These are phyloP conservation scores for Lichtheimia corymbifera DNA, from an alignment of 371 early-diverging fungal species.

Conservation along the genomic window DNA sequence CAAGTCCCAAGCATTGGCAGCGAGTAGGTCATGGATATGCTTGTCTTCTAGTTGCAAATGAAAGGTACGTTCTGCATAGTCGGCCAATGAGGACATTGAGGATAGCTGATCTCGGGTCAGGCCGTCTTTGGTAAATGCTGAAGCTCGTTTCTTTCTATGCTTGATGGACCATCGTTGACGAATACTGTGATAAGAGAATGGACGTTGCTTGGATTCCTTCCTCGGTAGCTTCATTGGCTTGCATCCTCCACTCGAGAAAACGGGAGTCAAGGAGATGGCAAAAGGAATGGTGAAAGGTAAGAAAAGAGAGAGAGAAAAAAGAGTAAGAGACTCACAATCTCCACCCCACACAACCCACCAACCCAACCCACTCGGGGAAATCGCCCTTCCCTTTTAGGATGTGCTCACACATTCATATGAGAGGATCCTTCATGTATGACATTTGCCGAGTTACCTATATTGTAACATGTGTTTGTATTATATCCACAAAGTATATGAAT, in stretches of 20 bases:
- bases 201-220: conserved; percentile 1
- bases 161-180: conserved; percentile 3
- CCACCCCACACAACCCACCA: too few species aligned
- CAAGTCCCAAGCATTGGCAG: conserved; percentile 33
- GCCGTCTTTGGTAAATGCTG: background rate
- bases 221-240: background rate
- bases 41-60: conserved; percentile 16
- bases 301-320: too few species aligned
- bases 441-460: too few species aligned
- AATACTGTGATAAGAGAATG: background rate
- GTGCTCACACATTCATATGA: too few species aligned
- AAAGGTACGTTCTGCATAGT: conserved; percentile 24
- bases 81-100: conserved; percentile 13
- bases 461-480: too few species aligned
- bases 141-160: background rate
- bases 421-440: too few species aligned
- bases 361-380: too few species aligned
- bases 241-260: background rate
- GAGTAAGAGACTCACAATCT: too few species aligned
- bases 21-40: conserved; percentile 22
- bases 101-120: conserved; percentile 7
- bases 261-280: too few species aligned
- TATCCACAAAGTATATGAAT: too few species aligned
- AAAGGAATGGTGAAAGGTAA: too few species aligned
- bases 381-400: too few species aligned